Conservation (phyloP, 2,329 filamentous ascomycete genomes). For the Talaromyces piceae region DNA sequence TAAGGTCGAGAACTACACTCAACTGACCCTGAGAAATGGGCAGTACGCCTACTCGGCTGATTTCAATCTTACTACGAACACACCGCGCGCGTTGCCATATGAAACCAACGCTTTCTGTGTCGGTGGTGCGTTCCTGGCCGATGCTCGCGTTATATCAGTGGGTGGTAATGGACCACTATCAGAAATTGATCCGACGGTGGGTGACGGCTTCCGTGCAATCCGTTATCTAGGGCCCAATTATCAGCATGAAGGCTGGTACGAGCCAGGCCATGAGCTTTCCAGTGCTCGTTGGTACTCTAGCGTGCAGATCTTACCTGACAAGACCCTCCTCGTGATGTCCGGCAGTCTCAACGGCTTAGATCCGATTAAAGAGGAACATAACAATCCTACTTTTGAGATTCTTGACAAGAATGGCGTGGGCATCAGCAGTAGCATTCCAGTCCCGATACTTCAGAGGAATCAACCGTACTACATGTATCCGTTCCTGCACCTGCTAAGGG, state of each 20-base stretch:
- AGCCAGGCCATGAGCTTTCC: slow-evolving; percentile 49
- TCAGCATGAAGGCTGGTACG: slow-evolving; percentile 44
- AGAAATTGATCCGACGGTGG: slow-evolving; percentile 51
- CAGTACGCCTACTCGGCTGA: slow-evolving; percentile 54
- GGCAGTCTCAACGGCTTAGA: slow-evolving; percentile 54
- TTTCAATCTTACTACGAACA: slow-evolving; percentile 48
- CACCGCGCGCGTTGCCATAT: slow-evolving; percentile 41
- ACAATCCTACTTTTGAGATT: slow-evolving; percentile 58
- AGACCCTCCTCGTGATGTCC: slow-evolving; percentile 52
- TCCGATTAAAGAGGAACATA: slow-evolving; percentile 47
- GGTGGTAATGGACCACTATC: slow-evolving; percentile 52
- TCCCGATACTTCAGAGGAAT: slow-evolving; percentile 50
- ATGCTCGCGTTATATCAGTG: slow-evolving; percentile 49
- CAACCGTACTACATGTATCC: slow-evolving; percentile 61
- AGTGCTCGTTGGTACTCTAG: slow-evolving; percentile 55
- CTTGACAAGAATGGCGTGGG: slow-evolving; percentile 44
- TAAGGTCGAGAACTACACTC: slow-evolving; percentile 57
- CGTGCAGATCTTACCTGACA: slow-evolving; percentile 52
- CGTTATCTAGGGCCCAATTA: slow-evolving; percentile 47
- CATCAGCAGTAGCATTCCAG: slow-evolving; percentile 40
- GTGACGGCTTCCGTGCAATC: slow-evolving; percentile 52
- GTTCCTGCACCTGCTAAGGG: slow-evolving; percentile 51
- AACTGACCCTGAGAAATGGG: slow-evolving; percentile 47
- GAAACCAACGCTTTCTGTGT: slow-evolving; percentile 57
- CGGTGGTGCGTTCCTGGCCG: slow-evolving; percentile 51